phyloP scores from a whole-genome alignment of 768 basidiomycete genomes.

The Exidia glandulosa region DNA sequence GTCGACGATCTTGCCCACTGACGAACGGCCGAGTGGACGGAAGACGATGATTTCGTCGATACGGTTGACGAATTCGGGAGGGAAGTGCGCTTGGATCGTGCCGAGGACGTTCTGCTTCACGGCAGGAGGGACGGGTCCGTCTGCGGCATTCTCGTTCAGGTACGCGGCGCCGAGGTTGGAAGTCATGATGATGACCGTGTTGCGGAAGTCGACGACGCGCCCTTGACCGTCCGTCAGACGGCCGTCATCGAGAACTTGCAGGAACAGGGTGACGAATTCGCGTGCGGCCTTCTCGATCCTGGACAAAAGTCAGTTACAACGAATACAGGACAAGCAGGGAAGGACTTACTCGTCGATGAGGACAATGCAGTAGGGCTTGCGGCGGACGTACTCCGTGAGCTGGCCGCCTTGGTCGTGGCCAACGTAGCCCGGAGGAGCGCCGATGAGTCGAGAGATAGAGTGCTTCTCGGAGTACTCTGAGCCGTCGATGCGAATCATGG shows the following conservation, averaged over 20 bases:
- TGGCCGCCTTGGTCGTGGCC: conserved; percentile 87
- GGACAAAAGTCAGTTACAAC: conserved; percentile 21
- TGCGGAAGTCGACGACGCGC: conserved; percentile 77
- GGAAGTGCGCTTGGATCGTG: conserved; percentile 76
- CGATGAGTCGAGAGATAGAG: conserved; percentile 58
- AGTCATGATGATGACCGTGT: conserved; percentile 91
- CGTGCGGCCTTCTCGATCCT: conserved; percentile 79
- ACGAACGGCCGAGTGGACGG: conserved; percentile 62
- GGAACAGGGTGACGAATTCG: conserved; percentile 57
- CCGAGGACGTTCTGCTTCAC: conserved; percentile 63
- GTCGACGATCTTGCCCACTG: conserved; percentile 80
- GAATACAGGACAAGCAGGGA: neutral
- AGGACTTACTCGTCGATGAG: conserved; percentile 54
- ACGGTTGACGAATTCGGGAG: conserved; percentile 87
- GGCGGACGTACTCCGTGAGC: conserved; percentile 84
- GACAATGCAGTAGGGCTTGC: conserved; percentile 82
- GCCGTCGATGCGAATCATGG: conserved; percentile 87
- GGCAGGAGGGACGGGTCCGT: conserved; percentile 51
- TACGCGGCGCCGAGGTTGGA: conserved; percentile 79
- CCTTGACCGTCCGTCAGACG: conserved; percentile 89
- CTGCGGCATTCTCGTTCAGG: conserved; percentile 55
- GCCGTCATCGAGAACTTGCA: conserved; percentile 88
- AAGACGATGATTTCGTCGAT: conserved; percentile 50
- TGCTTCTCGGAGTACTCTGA: conserved; percentile 88
- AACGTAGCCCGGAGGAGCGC: conserved; percentile 79